Evolutionary conservation across 2,329 filamentous ascomycete species (phyloP).

Genomic region (Verticillium isaacii): DNA sequence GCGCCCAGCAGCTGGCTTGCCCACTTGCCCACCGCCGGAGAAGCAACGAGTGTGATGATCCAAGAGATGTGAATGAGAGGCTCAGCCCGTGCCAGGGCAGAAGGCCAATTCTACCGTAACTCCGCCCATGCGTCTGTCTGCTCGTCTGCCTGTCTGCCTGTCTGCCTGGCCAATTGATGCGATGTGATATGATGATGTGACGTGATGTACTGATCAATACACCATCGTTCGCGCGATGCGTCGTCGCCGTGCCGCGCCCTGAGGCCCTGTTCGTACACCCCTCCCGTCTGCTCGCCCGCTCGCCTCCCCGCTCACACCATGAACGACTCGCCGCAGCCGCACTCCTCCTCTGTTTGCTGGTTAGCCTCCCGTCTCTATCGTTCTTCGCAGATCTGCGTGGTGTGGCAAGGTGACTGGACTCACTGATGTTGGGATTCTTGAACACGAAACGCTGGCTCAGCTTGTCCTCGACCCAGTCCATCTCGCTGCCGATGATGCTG

Average conservation of each 20-base stretch:
- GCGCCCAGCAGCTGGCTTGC: too few relatives aligned
- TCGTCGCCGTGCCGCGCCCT: neutral
- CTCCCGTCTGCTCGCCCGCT: neutral
- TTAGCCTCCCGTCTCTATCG: slow-evolving; percentile 20
- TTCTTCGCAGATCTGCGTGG: neutral
- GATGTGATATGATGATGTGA: neutral
- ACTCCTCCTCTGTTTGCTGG: slow-evolving; percentile 74
- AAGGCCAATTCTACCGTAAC: too few relatives aligned
- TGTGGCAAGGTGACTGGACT: slow-evolving; percentile 34
- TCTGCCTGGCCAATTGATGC: neutral
- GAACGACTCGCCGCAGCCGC: slow-evolving; percentile 94
- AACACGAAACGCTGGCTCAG: slow-evolving; percentile 90
- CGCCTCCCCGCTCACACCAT: slow-evolving; percentile 54
- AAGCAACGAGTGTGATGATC: too few relatives aligned
- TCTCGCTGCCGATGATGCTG: slow-evolving; percentile 97
- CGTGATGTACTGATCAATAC: neutral
- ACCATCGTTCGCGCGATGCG: neutral
- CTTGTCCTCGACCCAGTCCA: slow-evolving; percentile 98
- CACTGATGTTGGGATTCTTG: slow-evolving; percentile 96
- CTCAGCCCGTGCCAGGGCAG: too few relatives aligned
- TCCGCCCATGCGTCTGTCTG: too few relatives aligned
- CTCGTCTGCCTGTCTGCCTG: too few relatives aligned
- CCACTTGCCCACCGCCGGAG: too few relatives aligned
- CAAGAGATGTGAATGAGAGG: too few relatives aligned
- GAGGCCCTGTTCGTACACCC: neutral